A percentile compares a stretch with the other conserved stretches of the same genome.
Conservation (phyloP, 345 rosid genomes). For the Eucalyptus dawsonii region DNA sequence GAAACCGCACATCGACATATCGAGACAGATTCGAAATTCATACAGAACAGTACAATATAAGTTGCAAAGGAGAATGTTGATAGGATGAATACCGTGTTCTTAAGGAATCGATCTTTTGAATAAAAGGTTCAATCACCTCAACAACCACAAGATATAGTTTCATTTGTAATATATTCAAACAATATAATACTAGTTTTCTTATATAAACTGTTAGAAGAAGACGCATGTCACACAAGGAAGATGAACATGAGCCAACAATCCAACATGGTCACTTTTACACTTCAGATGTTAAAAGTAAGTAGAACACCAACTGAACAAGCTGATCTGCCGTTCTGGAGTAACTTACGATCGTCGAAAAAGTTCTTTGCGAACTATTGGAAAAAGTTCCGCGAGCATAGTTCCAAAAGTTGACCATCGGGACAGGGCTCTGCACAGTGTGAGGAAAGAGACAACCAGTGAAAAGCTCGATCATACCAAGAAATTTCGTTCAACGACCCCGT, state of each 20-base stretch:
- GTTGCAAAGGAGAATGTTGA: background rate
- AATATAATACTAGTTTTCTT: background rate
- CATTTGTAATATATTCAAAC: background rate
- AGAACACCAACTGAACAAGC: background rate
- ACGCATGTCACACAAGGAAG: background rate
- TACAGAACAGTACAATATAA: background rate
- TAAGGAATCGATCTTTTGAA: background rate
- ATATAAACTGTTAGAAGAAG: background rate
- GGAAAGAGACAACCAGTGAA: background rate
- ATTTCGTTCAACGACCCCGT: background rate
- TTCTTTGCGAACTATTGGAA: background rate
- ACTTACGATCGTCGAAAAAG: background rate
- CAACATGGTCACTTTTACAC: background rate
- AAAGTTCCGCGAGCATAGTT: background rate
- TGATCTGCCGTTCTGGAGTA: background rate
- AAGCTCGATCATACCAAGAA: background rate
- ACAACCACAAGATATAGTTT: background rate
- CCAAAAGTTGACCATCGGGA: background rate
- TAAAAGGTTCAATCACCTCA: background rate
- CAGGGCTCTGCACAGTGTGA: background rate
- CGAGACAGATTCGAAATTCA: rapidly evolving
- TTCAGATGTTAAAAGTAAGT: background rate
- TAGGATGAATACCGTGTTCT: background rate
- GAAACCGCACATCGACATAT: background rate
- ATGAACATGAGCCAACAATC: background rate